Conservation (phyloP, 345 rosid genomes). For the Theobroma cacao region DNA sequence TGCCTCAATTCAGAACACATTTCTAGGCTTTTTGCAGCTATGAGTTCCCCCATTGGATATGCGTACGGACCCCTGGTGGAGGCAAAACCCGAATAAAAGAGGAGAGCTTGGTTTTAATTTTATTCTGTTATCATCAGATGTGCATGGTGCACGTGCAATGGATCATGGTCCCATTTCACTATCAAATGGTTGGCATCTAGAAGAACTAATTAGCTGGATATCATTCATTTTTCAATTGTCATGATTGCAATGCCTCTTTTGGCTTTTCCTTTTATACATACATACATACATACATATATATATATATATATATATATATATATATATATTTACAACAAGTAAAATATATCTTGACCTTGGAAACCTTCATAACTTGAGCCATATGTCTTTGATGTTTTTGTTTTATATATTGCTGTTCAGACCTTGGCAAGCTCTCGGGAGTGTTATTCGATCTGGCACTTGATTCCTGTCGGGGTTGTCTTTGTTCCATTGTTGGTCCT, state of each 20-base stretch:
- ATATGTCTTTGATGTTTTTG: neutral
- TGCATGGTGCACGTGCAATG: constrained; percentile 41
- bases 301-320: no score
- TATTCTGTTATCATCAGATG: neutral
- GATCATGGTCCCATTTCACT: constrained; percentile 16
- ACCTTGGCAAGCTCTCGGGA: neutral
- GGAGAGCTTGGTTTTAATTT: neutral
- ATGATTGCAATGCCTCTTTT: constrained; percentile 10
- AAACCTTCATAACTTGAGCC: neutral
- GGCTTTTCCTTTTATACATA: neutral
- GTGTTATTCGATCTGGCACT: neutral
- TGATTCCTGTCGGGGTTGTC: neutral
- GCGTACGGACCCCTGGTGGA: no score
- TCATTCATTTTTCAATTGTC: constrained; percentile 27
- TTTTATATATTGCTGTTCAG: neutral
- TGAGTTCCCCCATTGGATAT: no score
- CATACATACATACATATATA: no score
- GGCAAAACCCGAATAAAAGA: no score
- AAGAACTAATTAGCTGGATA: constrained; percentile 30
- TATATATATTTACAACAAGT: neutral
- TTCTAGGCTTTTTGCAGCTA: constrained; percentile 15
- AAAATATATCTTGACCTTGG: no score
- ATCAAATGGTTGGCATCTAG: constrained; percentile 22
- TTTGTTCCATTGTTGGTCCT: neutral
- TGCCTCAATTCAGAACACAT: constrained; percentile 12